Base-by-base conservation (phyloP, 2,329 filamentous ascomycete genomes). In the Aspergillus tanneri region DNA sequence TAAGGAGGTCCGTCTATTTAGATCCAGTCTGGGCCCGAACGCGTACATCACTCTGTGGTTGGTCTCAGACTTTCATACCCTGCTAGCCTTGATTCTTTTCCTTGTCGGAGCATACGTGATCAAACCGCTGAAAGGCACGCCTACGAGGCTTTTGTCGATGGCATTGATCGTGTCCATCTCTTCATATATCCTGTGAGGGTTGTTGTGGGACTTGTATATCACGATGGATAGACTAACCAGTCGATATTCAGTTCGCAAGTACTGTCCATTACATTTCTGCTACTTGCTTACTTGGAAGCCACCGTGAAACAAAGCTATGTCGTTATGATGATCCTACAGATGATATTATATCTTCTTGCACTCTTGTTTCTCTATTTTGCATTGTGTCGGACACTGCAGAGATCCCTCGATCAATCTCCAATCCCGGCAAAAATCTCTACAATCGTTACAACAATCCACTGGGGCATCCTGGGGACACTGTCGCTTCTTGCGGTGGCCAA, bases 341-440 rank as follows among this genome's bases (percentile, higher is more conserved):
- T 45, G 1, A 55, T 62, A 16, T 64, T 64, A 47, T 9, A 7
- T 22, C 14, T 55, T n/a, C 5, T 53, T 9, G 48, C 28, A 2
- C 16, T 42, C 9, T 49, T 53, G 16, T 7, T 63, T 11, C 30
- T 57, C 10, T 51, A 57, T 35, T 54, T 53, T 22, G 47, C 57
- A 28, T 57, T 63, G 46, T 64, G 57, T 43, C 42, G 38, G 3
- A 32, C 61, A 12, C 52, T 59, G 8, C 53, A 63, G 30, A 27
- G 41, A 35, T 27, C 55, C 7, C 49, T 64, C 18, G 46, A 52
- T 8, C 48, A 53, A 7, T 49, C 59, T 16, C 49, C 50, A 4
- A 47, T 53, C 14, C 30, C 30, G 25, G 43, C 52, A 0, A 54
- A 49, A 8, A 18, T n/a, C 7, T 43, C 16, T 12, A 14, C 12